A percentile compares a stretch with the other conserved stretches of the same genome.
Evolutionary conservation across 176 grass and related monocot species (phyloP).

Genomic region (Tillandsia fasciculata): DNA sequence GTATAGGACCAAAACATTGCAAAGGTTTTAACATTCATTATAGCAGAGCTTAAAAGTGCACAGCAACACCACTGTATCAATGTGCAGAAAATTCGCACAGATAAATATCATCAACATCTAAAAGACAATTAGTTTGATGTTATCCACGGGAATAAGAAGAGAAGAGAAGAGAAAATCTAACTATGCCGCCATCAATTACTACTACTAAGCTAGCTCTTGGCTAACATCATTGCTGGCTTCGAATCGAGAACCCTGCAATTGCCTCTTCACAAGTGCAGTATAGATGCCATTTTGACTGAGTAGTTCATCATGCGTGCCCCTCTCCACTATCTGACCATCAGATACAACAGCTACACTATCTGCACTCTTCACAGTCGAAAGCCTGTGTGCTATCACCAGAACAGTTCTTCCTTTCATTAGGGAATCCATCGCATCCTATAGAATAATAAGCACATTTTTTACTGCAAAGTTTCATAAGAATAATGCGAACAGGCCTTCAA

Average conservation of each 20-base stretch:
- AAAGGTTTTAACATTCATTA: no score
- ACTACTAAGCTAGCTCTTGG: neutral
- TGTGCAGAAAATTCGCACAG: no score
- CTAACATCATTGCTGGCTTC: conserved; percentile 23
- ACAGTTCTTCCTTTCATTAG: conserved; percentile 93
- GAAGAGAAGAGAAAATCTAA: no score
- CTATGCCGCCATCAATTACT: neutral
- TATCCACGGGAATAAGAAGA: no score
- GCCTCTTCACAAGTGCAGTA: conserved; percentile 90
- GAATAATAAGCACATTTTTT: neutral
- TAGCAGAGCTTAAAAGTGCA: no score
- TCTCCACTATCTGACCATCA: conserved; percentile 76
- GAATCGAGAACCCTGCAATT: conserved; percentile 67
- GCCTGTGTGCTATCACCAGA: conserved; percentile 91
- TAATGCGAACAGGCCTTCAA: neutral
- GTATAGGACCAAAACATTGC: no score
- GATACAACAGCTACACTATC: conserved; percentile 85
- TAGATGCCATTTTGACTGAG: conserved; percentile 73
- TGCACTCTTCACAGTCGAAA: conserved; percentile 89
- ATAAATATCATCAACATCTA: no score
- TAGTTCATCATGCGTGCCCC: conserved; percentile 72
- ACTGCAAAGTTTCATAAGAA: neutral
- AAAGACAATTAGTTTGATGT: no score
- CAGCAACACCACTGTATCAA: no score
- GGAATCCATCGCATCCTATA: conserved; percentile 98